Evolutionary conservation across 345 rosid genomes (phyloP), one percentile per base, ranked within the genome.

Genomic region (Brassica napus): DNA sequence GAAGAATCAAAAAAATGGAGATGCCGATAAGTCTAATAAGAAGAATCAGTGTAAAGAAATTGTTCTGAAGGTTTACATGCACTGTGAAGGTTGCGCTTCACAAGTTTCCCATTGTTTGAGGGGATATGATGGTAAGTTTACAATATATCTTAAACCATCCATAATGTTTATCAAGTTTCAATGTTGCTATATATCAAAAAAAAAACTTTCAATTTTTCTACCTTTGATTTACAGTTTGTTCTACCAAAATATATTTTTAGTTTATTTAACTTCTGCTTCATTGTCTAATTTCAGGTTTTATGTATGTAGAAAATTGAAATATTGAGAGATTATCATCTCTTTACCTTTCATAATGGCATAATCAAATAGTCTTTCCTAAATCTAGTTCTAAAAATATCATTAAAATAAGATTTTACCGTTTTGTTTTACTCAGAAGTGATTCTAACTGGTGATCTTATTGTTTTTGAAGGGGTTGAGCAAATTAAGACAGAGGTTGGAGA

Each of bases 21-120:
- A 37, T 1, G 14, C 72, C 3, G 59, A 65, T 0, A 71, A 71
- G 4, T 54, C 71, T 28, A 61, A 78, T 24, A 73, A 68, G 28
- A 68, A 79, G 47, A 74, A 79, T 52, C 70, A 73, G 30, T 74
- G 75, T 26, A 81, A 85, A 67, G 93, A 86, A 55, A 87, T 88
- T 58, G 77, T 89, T 12, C 55, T 89, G n/a, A 83, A 87, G 83
- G 94, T 87, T 60, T 64, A 74, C 76, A 86, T 89, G 90, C 97
- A 91, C 66, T 91, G 97, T 28, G 81, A 88, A 65, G 91, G 91
- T 57, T 91, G 97, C 63, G 86, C 86, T 1, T 68, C 78, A 3
- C 85, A 84, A 77, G 85, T 91, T 69, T 82, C 73, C 21, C 69
- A 83, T 24, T 90, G 90, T 47, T 82, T 89, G 49, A 84, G 72